A percentile compares a stretch with the other conserved stretches of the same genome.
These are phyloP conservation scores for Xanthoceras sorbifolium DNA, from an alignment of 345 rosid genomes.

Conservation along the genomic window DNA sequence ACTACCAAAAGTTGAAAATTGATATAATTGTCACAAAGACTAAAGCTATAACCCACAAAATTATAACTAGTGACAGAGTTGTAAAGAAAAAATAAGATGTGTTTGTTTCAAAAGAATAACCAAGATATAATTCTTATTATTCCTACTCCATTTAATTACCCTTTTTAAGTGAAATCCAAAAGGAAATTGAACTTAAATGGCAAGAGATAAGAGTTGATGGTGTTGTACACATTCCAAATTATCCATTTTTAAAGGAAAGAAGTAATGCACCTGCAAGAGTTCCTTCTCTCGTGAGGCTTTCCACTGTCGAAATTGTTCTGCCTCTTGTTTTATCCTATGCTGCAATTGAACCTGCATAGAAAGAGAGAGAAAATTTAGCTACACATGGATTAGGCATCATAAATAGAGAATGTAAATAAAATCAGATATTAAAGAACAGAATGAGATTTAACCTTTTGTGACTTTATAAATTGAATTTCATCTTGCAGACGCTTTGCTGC, in stretches of 20 bases:
- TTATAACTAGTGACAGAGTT: not conserved
- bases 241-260: not conserved
- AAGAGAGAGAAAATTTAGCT: conserved; percentile 21
- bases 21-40: not conserved
- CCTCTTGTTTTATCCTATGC: conserved; percentile 96
- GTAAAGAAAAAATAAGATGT: not conserved
- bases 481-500: conserved; percentile 89
- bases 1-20: conserved; percentile 3
- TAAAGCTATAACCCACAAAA: not conserved
- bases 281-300: conserved; percentile 96
- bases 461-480: conserved; percentile 93
- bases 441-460: conserved; percentile 68
- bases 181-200: not conserved
- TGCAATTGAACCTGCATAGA: conserved; percentile 84
- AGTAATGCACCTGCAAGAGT: conserved; percentile 69
- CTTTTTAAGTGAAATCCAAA: not conserved
- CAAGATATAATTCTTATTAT: not conserved
- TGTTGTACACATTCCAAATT: not conserved
- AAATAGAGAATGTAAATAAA: not conserved
- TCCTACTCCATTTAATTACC: not conserved
- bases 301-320: conserved; percentile 98
- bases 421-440: not conserved
- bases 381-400: conserved; percentile 7
- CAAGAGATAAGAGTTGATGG: not conserved
- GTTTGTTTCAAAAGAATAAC: not conserved